Percentiles rank a stretch among this genome's conserved stretches.
These are phyloP conservation scores for Boletus bicolor DNA, from an alignment of 768 basidiomycete species.

Conservation along the genomic window DNA sequence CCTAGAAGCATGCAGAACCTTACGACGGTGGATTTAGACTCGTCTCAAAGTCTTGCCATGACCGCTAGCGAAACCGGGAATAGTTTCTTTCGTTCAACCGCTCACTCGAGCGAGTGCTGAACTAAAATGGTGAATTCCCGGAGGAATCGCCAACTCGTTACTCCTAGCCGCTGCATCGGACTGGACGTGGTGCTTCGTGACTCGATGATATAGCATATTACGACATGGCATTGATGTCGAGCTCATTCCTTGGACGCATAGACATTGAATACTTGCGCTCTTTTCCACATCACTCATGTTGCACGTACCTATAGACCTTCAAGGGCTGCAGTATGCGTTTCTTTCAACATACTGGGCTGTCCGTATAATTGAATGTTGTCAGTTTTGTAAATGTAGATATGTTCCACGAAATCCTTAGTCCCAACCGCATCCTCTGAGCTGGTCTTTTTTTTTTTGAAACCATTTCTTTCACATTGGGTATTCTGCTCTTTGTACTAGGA, in stretches of 20 bases:
- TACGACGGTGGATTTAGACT: slow-evolving; percentile 10
- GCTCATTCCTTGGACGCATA: neutral
- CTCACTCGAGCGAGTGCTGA: neutral
- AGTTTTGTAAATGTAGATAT: no score
- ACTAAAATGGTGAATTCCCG: neutral
- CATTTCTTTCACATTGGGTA: no score
- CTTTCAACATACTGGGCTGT: neutral
- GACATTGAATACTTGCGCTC: neutral
- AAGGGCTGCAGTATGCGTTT: neutral
- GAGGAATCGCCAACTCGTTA: neutral
- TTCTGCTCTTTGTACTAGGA: no score
- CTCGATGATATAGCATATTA: neutral
- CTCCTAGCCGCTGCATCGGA: neutral
- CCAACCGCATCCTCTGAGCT: no score
- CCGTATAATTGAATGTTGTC: no score
- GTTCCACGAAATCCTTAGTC: no score
- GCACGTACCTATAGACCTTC: neutral
- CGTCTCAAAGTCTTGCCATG: neutral
- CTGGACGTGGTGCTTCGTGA: neutral
- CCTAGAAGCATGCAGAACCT: neutral
- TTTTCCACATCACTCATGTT: neutral
- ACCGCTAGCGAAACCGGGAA: neutral
- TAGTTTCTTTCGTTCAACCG: neutral
- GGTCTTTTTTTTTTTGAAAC: no score
- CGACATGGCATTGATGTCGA: neutral